Evolutionary conservation across 805 yeast genomes (phyloP), one percentile per base, ranked within the genome.

Genomic region (Wickerhamiella azyma): DNA sequence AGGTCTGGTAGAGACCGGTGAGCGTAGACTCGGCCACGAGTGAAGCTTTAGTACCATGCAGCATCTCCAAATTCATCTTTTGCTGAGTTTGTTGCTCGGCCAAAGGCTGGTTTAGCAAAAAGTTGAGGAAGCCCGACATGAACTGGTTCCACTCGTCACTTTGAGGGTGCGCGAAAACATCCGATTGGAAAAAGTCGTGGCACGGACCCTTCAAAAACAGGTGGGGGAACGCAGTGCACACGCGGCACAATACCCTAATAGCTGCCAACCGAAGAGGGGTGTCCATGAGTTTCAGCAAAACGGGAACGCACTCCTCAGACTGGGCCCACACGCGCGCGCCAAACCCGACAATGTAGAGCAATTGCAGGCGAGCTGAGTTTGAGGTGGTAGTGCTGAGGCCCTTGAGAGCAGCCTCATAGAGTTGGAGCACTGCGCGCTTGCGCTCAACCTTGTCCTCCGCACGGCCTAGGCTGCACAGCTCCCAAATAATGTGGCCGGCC

Each of bases 141-240:
- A 45, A 48, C 26, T 36, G 35, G 18, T 26, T 26, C 50, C 50
- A 48, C 29, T 44, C 50, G 5, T 28, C 35, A 2, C 45, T 29
- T 19, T 32, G 11, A 10, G 18, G 26, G 17, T 42, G 10, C 2
- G 18, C 21, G 4, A 39, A 21, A 5, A 47, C 33, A 3, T 26
- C 8, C 3, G 14, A 11, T 7, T 11, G 14, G 14, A 46, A 46
- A 13, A 46, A 32, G 2, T 30, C 35, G 30, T 37, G 35, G 26
- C 39, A 41, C 2, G 16, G 29, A 10, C 46, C 46, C 21, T 24
- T 36, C 18, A 43, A 17, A 18, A 47, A 43, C 11, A 43, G 29
- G 11, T 36, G 24, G 11, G 50, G 50, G 14, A 39, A 37, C 7
- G 14, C 18, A 2, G 45, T 43, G 35, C 50, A 47, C 11, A 43